A percentile compares a stretch with the other conserved stretches of the same genome.
Evolutionary conservation across 2,329 filamentous ascomycete species (phyloP).

Genomic region (Teratosphaeria zuluensis): DNA sequence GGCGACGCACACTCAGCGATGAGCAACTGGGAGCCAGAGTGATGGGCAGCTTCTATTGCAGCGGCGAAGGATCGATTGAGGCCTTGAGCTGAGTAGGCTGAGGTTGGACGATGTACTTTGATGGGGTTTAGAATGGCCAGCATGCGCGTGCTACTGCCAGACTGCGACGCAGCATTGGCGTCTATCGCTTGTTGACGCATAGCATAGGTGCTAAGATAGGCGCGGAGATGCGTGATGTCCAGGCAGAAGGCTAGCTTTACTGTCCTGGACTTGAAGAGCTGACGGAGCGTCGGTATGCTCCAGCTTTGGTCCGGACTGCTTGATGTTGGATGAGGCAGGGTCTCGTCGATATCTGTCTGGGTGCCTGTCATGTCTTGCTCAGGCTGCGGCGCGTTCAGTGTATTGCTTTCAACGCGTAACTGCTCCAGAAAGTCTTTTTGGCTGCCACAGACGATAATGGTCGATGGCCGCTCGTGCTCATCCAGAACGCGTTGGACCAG

Average conservation of each 20-base stretch:
- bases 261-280: constrained; percentile 58
- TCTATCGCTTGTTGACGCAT: constrained; percentile 1
- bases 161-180: not conserved
- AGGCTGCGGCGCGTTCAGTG: constrained; percentile 1
- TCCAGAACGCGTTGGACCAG: constrained; percentile 57
- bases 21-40: constrained; percentile 27
- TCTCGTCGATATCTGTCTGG: not conserved
- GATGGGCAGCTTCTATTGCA: constrained; percentile 51
- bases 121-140: constrained; percentile 59
- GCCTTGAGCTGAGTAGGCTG: constrained; percentile 68
- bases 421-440: constrained; percentile 55
- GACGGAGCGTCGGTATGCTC: constrained; percentile 50
- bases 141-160: constrained; percentile 13
- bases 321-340: not conserved
- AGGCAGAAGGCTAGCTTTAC: constrained; percentile 64
- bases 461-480: constrained; percentile 48
- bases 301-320: not conserved
- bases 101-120: constrained; percentile 55
- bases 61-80: constrained; percentile 53
- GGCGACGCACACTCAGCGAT: constrained; percentile 31
- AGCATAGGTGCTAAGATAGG: constrained; percentile 45
- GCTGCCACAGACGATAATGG: constrained; percentile 61
- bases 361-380: not conserved
- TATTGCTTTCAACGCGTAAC: constrained; percentile 28
- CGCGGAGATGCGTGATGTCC: constrained; percentile 66